Conservation (phyloP, 2,329 filamentous ascomycete species). For the Arthrobotrys sphaeroides region DNA sequence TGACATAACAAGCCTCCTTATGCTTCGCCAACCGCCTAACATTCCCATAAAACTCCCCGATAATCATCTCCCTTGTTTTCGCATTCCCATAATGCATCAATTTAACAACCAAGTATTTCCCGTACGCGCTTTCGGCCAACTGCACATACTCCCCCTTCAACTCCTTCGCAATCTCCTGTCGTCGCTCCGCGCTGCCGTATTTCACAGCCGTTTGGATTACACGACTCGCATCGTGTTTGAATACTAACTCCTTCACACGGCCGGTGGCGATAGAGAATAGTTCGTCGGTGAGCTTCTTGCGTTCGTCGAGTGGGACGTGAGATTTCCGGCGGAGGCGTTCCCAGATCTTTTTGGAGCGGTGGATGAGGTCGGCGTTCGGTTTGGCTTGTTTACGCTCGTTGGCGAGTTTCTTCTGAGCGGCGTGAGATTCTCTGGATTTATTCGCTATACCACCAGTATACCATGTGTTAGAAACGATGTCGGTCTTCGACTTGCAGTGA, state of each 20-base stretch:
- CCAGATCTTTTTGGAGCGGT: constrained; percentile 95
- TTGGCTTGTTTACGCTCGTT: constrained; percentile 91
- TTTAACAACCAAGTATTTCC: constrained; percentile 97
- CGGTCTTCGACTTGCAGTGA: neutral
- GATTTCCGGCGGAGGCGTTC: constrained; percentile 92
- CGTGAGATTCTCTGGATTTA: constrained; percentile 85
- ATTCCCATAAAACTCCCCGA: constrained; percentile 94
- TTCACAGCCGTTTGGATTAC: constrained; percentile 97
- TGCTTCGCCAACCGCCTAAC: constrained; percentile 95
- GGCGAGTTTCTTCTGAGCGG: constrained; percentile 87
- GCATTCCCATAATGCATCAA: constrained; percentile 89
- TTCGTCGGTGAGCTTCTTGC: constrained; percentile 85
- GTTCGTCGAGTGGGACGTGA: constrained; percentile 87
- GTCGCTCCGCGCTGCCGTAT: constrained; percentile 85
- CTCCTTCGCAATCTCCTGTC: constrained; percentile 85
- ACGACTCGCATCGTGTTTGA: constrained; percentile 98
- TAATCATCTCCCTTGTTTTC: constrained; percentile 85
- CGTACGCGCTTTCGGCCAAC: constrained; percentile 92
- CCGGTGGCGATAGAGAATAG: constrained; percentile 91
- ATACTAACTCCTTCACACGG: constrained; percentile 90
- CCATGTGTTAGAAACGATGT: constrained; percentile 16
- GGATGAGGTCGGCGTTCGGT: constrained; percentile 88
- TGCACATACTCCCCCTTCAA: constrained; percentile 83
- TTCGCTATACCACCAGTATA: constrained; percentile 61
- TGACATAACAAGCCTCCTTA: constrained; percentile 94